Percentiles rank a stretch among this genome's conserved stretches.
phyloP scores from a whole-genome alignment of 192 early-diverging fungal genomes.

The Backusella morwellensis region DNA sequence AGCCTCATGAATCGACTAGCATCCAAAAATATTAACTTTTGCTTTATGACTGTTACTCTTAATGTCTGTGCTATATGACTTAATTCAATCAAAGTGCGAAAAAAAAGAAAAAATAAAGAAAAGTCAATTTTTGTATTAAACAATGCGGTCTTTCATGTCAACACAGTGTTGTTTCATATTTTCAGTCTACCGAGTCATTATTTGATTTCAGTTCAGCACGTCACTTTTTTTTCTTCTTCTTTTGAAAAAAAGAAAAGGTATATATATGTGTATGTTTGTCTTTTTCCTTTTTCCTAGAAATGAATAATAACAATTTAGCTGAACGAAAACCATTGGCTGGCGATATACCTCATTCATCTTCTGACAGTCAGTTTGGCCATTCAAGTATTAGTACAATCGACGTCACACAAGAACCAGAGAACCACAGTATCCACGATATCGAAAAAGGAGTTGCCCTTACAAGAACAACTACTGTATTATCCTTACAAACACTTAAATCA shows the following conservation, averaged over 20 bases:
- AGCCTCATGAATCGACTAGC: background rate
- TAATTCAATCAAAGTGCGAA: no score
- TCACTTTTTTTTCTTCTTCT: background rate
- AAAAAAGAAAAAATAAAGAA: background rate
- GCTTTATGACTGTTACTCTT: background rate
- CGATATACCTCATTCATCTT: background rate
- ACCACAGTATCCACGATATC: background rate
- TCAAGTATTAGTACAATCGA: background rate
- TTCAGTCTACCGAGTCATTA: background rate
- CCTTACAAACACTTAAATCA: constrained; percentile 1
- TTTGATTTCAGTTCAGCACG: background rate
- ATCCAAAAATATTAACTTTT: background rate
- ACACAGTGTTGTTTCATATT: constrained; percentile 3
- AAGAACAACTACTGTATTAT: background rate
- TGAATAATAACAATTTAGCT: background rate
- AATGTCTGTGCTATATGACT: no score
- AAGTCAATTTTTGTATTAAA: background rate
- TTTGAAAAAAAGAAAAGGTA: background rate
- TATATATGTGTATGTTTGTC: background rate
- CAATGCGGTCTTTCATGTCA: background rate
- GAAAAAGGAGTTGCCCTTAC: background rate
- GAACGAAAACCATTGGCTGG: background rate
- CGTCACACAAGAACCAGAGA: background rate
- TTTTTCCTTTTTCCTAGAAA: background rate
- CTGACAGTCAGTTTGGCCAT: background rate